Percentiles rank a stretch among this genome's conserved stretches.
Evolutionary conservation across 768 basidiomycete species (phyloP).

Genomic region (Kwoniella bestiolae): DNA sequence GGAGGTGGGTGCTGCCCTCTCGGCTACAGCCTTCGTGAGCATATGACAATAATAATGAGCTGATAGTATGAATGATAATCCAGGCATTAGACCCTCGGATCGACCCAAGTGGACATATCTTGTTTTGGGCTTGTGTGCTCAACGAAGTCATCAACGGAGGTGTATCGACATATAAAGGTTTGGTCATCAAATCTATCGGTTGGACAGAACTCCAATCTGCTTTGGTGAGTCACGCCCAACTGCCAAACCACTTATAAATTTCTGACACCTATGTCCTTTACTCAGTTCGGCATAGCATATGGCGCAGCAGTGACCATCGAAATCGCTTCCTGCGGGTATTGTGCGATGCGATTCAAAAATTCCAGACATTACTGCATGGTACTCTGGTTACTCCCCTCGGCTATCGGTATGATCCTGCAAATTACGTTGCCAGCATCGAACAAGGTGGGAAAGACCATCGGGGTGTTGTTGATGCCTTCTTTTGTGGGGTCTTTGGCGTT

Average conservation of each 20-base stretch:
- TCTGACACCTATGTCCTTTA: background rate
- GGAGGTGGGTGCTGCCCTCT: conserved; percentile 16
- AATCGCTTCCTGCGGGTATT: conserved; percentile 14
- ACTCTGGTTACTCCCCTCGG: conserved; percentile 5
- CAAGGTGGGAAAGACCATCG: conserved; percentile 14
- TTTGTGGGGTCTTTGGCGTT: conserved; percentile 15
- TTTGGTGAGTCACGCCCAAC: background rate
- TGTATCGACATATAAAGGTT: conserved; percentile 9
- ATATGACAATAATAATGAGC: background rate
- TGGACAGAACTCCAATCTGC: conserved; percentile 12
- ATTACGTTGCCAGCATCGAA: conserved; percentile 5
- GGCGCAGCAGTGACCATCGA: conserved; percentile 17
- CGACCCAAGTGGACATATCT: conserved; percentile 8
- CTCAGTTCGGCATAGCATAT: conserved; percentile 13
- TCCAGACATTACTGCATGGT: conserved; percentile 12
- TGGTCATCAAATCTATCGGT: conserved; percentile 11
- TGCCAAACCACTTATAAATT: background rate
- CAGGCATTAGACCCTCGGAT: conserved; percentile 13
- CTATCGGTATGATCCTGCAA: conserved; percentile 17
- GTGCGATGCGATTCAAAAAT: conserved; percentile 14
- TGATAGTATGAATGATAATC: background rate
- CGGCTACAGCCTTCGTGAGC: background rate
- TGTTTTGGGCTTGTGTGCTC: conserved; percentile 10
- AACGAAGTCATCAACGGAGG: conserved; percentile 19
- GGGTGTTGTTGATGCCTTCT: conserved; percentile 16